These are phyloP conservation scores for Euphorbia celastroides DNA, from an alignment of 441 rosid genomes.

Conservation along the genomic window DNA sequence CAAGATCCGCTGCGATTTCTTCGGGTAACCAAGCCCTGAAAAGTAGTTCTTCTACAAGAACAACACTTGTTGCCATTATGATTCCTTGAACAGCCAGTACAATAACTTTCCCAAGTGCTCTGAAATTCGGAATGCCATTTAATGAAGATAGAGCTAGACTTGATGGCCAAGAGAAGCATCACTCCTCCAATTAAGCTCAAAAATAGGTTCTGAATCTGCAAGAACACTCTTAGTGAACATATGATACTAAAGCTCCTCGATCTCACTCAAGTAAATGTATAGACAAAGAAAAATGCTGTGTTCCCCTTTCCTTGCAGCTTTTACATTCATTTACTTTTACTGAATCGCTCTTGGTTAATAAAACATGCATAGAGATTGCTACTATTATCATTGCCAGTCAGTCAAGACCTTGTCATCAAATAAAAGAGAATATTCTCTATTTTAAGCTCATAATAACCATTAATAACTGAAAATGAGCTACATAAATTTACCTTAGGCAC, in stretches of 20 bases:
- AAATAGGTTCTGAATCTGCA: conserved; percentile 59
- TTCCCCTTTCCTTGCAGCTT: too few species aligned
- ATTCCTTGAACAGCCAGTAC: conserved; percentile 50
- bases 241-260: neutral
- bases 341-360: neutral
- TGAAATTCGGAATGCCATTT: conserved; percentile 38
- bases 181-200: conserved; percentile 69
- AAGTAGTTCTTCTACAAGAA: conserved; percentile 79
- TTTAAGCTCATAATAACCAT: neutral
- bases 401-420: neutral
- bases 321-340: neutral
- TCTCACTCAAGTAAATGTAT: neutral
- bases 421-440: neutral
- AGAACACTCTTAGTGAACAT: conserved; percentile 12
- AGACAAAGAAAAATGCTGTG: too few species aligned
- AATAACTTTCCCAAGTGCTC: conserved; percentile 37
- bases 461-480: conserved; percentile 4
- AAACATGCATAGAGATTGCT: neutral
- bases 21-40: conserved; percentile 88
- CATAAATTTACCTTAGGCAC: conserved; percentile 44
- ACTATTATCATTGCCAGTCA: conserved; percentile 4
- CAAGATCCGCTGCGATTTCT: conserved; percentile 77
- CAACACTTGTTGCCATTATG: conserved; percentile 55
- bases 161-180: conserved; percentile 61
- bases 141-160: conserved; percentile 40